phyloP scores from a whole-genome alignment of 768 basidiomycete species.

The Rhodotorula paludigena region DNA sequence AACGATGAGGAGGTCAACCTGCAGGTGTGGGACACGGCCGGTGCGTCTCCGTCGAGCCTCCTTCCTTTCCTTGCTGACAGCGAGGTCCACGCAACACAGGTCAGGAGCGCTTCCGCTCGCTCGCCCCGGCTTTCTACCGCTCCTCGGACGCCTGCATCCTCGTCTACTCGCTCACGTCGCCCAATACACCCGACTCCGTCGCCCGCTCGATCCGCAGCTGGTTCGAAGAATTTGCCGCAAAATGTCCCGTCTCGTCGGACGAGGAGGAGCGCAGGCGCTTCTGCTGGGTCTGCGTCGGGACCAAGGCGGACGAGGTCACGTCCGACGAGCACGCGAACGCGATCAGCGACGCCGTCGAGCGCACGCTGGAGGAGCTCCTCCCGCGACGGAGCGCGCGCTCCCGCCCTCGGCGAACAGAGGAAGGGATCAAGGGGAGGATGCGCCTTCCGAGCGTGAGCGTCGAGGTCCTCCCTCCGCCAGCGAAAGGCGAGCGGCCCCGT shows the following conservation, averaged over 20 bases:
- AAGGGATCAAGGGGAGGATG: not conserved
- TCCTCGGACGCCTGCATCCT: conserved; percentile 76
- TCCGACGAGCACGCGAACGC: not conserved
- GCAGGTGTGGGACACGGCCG: conserved; percentile 60
- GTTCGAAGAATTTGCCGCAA: conserved; percentile 70
- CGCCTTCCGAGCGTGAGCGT: conserved; percentile 1
- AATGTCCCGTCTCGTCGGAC: conserved; percentile 56
- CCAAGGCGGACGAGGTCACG: conserved; percentile 62
- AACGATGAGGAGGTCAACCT: conserved; percentile 47
- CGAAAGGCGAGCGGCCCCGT: not conserved
- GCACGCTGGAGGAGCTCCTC: not conserved
- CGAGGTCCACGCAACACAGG: conserved; percentile 57
- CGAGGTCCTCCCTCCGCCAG: conserved; percentile 3
- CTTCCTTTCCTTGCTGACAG: not conserved
- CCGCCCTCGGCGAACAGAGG: not conserved
- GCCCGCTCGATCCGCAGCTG: conserved; percentile 61
- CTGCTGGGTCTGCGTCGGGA: conserved; percentile 64
- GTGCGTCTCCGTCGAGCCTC: not conserved
- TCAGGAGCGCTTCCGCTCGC: conserved; percentile 78
- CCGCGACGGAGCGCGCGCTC: not conserved
- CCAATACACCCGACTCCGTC: conserved; percentile 48
- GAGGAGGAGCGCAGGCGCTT: conserved; percentile 59
- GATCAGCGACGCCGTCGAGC: not conserved
- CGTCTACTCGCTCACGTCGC: conserved; percentile 71
- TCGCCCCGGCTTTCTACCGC: conserved; percentile 77